Evolutionary conservation across 306 rosid species (phyloP), one percentile per base, ranked within the genome.

Genomic region (Geum urbanum): DNA sequence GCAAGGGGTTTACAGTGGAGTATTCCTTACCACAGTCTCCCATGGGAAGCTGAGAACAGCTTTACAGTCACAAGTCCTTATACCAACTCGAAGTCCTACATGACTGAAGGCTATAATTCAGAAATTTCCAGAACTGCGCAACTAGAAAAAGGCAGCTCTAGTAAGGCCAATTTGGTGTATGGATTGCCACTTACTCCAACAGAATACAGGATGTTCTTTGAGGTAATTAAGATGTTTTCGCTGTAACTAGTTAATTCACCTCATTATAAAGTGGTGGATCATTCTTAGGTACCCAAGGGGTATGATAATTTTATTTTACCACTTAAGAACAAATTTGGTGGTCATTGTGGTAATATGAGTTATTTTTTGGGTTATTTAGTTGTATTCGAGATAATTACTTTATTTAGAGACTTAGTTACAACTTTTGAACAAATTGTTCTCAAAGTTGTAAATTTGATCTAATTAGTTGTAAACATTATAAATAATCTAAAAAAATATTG

Each of bases 131-230:
- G 80, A 69, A 81, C 15, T 54, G 49, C 41, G 77, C 78, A 72
- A 54, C 74, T 67, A 40, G 63, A 78, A 18, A 66, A 76, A 70
- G 63, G 63, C 71, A 85, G 78, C 76, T 71, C 72, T 57, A 82
- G 43, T 62, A 64, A 63, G 52, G 80, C 74, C 46, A 70, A 85
- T 80, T 70, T 81, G 52, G 79, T 85, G 41, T 84, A 85, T 69
- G 96, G 97, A 54, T 82, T 84, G 13, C 98, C 98, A 9, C 96
- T 92, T 55, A 80, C 80, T 69, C 85, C 94, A 75, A 82, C 78
- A 77, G 98, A 92, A 76, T 92, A 92, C 73, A 82, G 77, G 56
- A 79, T 75, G 59, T 90, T 79, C 76, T 92, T 90, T 60, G 94
- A 84, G 98, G 98, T 92, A 66, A 67, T 78, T 67, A 70, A 18